Conservation (phyloP, 1,284 basidiomycete species). For the Cutaneotrichosporon arboriforme region DNA sequence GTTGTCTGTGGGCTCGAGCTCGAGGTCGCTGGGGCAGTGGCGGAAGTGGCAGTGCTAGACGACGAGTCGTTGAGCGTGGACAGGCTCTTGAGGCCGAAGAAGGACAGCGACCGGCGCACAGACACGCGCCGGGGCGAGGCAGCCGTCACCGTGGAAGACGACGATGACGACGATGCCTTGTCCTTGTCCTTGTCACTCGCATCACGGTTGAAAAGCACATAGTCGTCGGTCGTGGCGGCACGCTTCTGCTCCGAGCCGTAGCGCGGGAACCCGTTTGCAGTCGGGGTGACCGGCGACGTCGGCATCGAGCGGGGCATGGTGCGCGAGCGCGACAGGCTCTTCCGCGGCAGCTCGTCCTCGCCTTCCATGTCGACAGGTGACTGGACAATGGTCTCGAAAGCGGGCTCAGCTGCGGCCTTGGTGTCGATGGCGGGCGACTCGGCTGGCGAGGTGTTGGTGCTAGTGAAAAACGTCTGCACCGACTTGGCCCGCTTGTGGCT, state of each 20-base stretch:
- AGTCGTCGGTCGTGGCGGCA: background rate
- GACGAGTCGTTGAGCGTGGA: background rate
- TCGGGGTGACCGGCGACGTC: background rate
- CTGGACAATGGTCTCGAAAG: background rate
- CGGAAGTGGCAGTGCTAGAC: background rate
- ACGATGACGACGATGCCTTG: background rate
- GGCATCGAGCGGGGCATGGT: background rate
- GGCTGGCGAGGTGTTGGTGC: background rate
- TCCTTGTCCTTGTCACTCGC: background rate
- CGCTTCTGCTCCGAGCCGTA: background rate
- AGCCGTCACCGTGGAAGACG: background rate
- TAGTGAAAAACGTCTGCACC: background rate
- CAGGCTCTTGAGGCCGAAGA: conserved; percentile 6
- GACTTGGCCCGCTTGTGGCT: conserved; percentile 2
- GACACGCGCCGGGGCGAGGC: background rate
- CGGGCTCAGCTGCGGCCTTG: background rate
- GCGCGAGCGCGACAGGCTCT: background rate
- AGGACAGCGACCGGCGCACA: conserved; percentile 5
- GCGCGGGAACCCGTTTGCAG: background rate
- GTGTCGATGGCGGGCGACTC: background rate
- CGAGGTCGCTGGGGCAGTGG: background rate
- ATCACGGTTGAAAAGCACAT: background rate
- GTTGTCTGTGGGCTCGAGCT: background rate
- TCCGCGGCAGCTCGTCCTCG: background rate
- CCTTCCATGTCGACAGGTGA: background rate